phyloP scores from a whole-genome alignment of 352 stramenopile genomes.

The Globisporangium polare region DNA sequence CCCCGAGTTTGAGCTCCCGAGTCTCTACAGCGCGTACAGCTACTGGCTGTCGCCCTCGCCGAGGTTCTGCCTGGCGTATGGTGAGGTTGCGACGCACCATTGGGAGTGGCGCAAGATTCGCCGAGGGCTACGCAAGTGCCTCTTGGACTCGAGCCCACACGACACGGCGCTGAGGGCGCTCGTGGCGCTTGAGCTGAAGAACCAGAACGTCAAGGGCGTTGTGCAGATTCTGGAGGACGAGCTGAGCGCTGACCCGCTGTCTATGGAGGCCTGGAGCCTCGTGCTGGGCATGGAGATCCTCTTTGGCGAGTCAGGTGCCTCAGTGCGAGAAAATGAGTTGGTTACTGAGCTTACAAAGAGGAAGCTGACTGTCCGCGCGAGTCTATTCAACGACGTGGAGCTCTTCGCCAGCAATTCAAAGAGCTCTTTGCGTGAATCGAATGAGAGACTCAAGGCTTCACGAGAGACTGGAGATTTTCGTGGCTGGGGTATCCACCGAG shows the following conservation, averaged over 20 bases:
- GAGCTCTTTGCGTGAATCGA: background rate
- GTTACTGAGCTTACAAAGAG: constrained; percentile 28
- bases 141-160: constrained; percentile 28
- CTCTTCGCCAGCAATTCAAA: constrained; percentile 21
- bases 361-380: constrained; percentile 24
- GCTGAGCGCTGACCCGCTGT: constrained; percentile 31
- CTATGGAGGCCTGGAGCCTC: constrained; percentile 44
- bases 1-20: constrained; percentile 23
- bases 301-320: constrained; percentile 30
- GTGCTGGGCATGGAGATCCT: constrained; percentile 50
- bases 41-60: constrained; percentile 27
- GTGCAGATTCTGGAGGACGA: constrained; percentile 31
- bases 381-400: constrained; percentile 10
- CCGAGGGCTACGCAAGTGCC: constrained; percentile 27
- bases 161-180: constrained; percentile 32
- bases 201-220: constrained; percentile 37
- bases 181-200: constrained; percentile 34
- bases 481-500: constrained; percentile 11
- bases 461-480: constrained; percentile 2
- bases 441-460: background rate
- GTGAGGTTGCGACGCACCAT: constrained; percentile 35
- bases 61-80: constrained; percentile 43
- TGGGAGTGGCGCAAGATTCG: constrained; percentile 48
- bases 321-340: constrained; percentile 20
- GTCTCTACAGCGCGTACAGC: constrained; percentile 30